phyloP scores from a whole-genome alignment of 139 green algal species.

The Pseudopediastrum boryanum region DNA sequence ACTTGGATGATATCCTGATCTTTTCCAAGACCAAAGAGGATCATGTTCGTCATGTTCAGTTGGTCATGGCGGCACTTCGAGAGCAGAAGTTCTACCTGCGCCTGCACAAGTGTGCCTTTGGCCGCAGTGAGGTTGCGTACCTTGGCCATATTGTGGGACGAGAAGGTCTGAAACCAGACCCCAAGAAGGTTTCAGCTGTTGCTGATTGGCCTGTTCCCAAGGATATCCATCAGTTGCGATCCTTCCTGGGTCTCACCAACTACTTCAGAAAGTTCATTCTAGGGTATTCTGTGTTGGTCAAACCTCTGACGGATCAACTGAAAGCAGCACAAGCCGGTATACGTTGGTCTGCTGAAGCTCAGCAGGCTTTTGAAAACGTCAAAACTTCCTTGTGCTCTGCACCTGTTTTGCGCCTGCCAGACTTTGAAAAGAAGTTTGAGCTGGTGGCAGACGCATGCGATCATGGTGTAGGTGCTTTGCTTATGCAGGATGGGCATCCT shows the following conservation, averaged over 20 bases:
- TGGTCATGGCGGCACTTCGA: conserved; percentile 20
- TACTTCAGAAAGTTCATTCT: conserved; percentile 51
- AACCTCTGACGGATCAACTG: too few species aligned
- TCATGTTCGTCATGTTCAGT: conserved; percentile 21
- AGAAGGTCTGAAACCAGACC: conserved; percentile 14
- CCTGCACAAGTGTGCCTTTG: conserved; percentile 33
- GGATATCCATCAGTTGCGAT: background rate
- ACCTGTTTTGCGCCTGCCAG: too few species aligned
- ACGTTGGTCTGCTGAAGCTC: too few species aligned
- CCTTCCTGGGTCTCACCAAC: conserved; percentile 41
- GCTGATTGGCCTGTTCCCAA: conserved; percentile 21
- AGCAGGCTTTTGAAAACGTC: too few species aligned
- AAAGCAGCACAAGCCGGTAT: too few species aligned
- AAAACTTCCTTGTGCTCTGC: too few species aligned
- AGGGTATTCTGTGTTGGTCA: conserved; percentile 2
- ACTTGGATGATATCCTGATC: conserved; percentile 49
- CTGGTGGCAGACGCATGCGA: too few species aligned
- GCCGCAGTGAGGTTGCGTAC: conserved; percentile 14
- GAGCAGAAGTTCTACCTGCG: conserved; percentile 37
- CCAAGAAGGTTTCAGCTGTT: conserved; percentile 25
- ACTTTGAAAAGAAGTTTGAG: too few species aligned
- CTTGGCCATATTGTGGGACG: conserved; percentile 25
- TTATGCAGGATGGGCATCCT: too few species aligned
- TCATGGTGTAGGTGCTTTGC: too few species aligned
- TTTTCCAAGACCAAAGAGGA: conserved; percentile 29